Percentiles rank a stretch among this genome's conserved stretches.
phyloP scores from a whole-genome alignment of 176 grass and related monocot genomes.

The Poa annua region DNA sequence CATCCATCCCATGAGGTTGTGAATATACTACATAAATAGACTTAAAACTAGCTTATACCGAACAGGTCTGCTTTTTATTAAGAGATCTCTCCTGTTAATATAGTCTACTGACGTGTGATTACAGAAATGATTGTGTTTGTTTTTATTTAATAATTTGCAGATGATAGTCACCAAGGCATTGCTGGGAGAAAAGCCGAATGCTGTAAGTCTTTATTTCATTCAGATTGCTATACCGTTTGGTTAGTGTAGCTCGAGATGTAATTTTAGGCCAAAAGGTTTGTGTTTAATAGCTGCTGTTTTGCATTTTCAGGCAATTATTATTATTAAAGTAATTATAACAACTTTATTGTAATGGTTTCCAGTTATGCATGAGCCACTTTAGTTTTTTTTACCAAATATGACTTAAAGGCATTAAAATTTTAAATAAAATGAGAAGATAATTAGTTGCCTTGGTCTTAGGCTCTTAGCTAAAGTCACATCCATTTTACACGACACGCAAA shows the following conservation, averaged over 20 bases:
- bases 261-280: slow-evolving; percentile 17
- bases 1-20: not conserved
- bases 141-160: slow-evolving; percentile 39
- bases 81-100: not conserved
- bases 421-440: not conserved
- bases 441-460: not conserved
- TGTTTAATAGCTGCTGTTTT: slow-evolving; percentile 17
- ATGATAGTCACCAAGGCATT: slow-evolving; percentile 59
- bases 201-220: slow-evolving; percentile 48
- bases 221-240: slow-evolving; percentile 7
- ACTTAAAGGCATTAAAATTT: not conserved
- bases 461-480: slow-evolving; percentile 26
- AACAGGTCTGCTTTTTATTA: not conserved
- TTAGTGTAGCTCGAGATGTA: slow-evolving; percentile 17
- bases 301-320: slow-evolving; percentile 7
- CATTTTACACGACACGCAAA: not conserved
- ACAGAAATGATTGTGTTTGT: not conserved
- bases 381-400: slow-evolving; percentile 11
- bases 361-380: not conserved
- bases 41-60: slow-evolving; percentile 30
- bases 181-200: slow-evolving; percentile 38
- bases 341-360: slow-evolving; percentile 1
- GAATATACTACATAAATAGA: not conserved
- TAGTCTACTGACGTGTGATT: not conserved
- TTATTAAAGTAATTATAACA: not conserved